These are phyloP conservation scores for Chiua virens DNA, from an alignment of 768 basidiomycete genomes.

Conservation along the genomic window DNA sequence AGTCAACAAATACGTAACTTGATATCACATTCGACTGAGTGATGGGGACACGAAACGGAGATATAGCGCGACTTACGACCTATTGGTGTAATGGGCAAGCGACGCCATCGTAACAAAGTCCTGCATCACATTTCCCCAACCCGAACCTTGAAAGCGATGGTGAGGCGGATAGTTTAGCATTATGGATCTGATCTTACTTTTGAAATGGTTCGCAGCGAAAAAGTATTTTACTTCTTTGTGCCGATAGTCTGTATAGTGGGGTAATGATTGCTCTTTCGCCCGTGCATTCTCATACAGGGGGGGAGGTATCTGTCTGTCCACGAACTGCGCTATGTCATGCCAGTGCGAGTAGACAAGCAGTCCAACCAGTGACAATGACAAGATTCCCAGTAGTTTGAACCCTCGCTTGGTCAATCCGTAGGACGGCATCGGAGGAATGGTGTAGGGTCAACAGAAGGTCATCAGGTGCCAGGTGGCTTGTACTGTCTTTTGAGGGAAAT, in stretches of 20 bases:
- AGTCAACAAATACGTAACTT: constrained; percentile 46
- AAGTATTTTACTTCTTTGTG: constrained; percentile 41
- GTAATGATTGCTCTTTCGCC: constrained; percentile 38
- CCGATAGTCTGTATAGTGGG: constrained; percentile 42
- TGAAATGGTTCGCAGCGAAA: constrained; percentile 47
- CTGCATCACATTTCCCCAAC: constrained; percentile 44
- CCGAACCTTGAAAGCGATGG: constrained; percentile 29
- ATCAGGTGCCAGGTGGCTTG: neutral
- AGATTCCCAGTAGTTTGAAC: constrained; percentile 10
- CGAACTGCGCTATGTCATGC: neutral
- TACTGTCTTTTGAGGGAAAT: constrained; percentile 4
- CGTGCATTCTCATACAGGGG: constrained; percentile 43
- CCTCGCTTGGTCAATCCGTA: constrained; percentile 26
- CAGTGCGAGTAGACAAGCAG: constrained; percentile 13
- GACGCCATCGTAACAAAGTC: constrained; percentile 38
- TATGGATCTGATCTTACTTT: constrained; percentile 28
- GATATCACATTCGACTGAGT: neutral
- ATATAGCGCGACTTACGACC: constrained; percentile 30
- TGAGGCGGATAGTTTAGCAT: neutral
- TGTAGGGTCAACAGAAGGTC: neutral
- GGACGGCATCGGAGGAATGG: constrained; percentile 18
- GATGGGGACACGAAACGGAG: neutral
- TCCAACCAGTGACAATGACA: constrained; percentile 8
- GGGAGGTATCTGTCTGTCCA: constrained; percentile 22
- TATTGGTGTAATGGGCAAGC: constrained; percentile 34